These are phyloP conservation scores for Umbelopsis vinacea DNA, from an alignment of 192 early-diverging fungal species.

Conservation along the genomic window DNA sequence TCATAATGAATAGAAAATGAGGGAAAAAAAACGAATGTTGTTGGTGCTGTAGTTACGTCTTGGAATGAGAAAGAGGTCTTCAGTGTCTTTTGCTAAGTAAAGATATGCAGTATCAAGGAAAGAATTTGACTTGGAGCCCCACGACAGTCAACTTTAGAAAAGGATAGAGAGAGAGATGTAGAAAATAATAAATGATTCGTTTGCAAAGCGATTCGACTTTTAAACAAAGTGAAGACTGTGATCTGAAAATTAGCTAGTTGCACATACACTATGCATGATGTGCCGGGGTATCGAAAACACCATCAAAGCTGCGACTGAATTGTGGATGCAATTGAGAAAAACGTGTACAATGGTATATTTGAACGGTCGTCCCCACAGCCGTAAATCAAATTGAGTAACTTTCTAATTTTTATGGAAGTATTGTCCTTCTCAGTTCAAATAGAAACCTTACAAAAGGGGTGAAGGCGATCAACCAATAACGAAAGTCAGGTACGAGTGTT, in stretches of 20 bases:
- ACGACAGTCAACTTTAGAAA: neutral
- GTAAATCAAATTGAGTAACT: conserved; percentile 10
- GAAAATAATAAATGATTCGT: neutral
- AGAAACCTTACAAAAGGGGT: neutral
- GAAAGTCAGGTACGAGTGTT: neutral
- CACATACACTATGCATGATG: conserved; percentile 18
- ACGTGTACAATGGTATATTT: conserved; percentile 8
- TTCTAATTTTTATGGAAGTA: neutral
- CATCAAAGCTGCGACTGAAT: neutral
- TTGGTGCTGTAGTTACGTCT: neutral
- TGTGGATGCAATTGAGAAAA: conserved; percentile 1
- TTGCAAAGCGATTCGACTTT: neutral
- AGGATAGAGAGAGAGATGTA: neutral
- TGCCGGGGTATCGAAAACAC: conserved; percentile 5
- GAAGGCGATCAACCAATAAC: neutral
- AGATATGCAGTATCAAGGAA: too few species aligned
- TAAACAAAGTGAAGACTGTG: neutral
- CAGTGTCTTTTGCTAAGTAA: too few species aligned
- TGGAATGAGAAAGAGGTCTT: neutral
- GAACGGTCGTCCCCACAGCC: conserved; percentile 11
- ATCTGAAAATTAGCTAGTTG: conserved; percentile 20
- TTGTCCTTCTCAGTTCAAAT: conserved; percentile 17
- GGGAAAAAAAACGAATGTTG: neutral
- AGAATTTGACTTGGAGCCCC: too few species aligned
- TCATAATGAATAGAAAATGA: neutral